Evolutionary conservation across 495 filamentous ascomycete species (phyloP), one percentile per base, ranked within the genome.

Genomic region (Penicillium ochrochloron): DNA sequence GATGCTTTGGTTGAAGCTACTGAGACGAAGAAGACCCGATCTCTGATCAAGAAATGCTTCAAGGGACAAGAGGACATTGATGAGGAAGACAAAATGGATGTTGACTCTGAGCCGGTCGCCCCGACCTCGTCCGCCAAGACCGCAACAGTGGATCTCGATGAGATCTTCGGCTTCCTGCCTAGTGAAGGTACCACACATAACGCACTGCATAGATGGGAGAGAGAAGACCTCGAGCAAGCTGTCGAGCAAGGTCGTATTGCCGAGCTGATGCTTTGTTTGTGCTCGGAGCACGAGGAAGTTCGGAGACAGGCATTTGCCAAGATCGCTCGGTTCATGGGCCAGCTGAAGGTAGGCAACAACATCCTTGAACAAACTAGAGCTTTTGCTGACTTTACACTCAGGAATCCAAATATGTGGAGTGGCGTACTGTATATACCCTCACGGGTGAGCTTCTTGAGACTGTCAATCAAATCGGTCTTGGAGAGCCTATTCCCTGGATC

Each of bases 381-480:
- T 61, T 48, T 23, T 37, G 10, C 17, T 46, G 60, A 52, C 10
- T 17, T 35, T 6, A 10, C 52, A 33, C 19, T 34, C 64, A 81
- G 78, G 81, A 84, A 62, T 92, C 90, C 0, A 84, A 84, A 42
- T 90, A 94, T 57, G 82, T 84, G 21, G 92, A 97, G 71, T 90
- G 89, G 75, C 85, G 89, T 27, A 89, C 92, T 53, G 77, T 92
- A 1, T 89, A 87, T 76, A 80, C 94, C 8, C 82, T 97, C 2
- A 80, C 92, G 7, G 91, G 87, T 65, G 92, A 96, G 70, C 70
- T 96, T 6, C 80, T 89, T 9, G 92, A 95, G 69, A 92, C 92
- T 0, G 88, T 88, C 17, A 83, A 81, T 58, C 67, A 69, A 3
- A 62, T 79, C 29, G 82, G 91, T 33, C 76, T 85, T 34, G 74